Conservation (phyloP, 176 grass and related monocot species). For the Paspalum vaginatum region DNA sequence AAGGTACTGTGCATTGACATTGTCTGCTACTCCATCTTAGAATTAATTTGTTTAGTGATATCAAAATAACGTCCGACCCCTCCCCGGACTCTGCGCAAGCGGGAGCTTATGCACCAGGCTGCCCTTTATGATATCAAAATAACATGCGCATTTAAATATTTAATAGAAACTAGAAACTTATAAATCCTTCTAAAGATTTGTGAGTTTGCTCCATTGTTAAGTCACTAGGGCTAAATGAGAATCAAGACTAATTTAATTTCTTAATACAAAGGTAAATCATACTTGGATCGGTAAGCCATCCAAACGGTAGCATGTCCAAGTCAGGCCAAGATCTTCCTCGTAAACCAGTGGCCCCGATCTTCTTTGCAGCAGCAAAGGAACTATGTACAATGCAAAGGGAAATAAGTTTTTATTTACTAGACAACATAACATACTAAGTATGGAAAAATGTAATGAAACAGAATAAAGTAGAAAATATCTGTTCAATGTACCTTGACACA, state of each 20-base stretch:
- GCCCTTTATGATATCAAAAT: background rate
- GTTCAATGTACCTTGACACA: conserved; percentile 60
- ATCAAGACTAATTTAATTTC: background rate
- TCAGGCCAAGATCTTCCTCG: conserved; percentile 91
- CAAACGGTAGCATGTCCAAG: conserved; percentile 96
- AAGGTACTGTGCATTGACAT: background rate
- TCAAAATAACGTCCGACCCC: background rate
- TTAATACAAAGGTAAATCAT: conserved; percentile 21
- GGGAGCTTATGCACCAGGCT: too few species aligned
- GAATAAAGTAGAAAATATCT: conserved; percentile 15
- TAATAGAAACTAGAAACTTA: background rate
- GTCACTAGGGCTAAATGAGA: background rate
- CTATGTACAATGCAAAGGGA: conserved; percentile 44
- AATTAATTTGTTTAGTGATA: background rate
- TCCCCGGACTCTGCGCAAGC: too few species aligned
- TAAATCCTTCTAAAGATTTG: background rate
- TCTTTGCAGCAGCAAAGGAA: conserved; percentile 70
- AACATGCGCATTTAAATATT: background rate
- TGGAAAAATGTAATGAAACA: conserved; percentile 19
- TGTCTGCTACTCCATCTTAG: background rate
- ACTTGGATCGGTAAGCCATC: conserved; percentile 83
- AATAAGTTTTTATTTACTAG: conserved; percentile 20
- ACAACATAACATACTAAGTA: conserved; percentile 20
- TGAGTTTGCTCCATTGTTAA: background rate
- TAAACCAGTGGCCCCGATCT: conserved; percentile 73